These are phyloP conservation scores for Piloderma croceum DNA, from an alignment of 768 basidiomycete genomes.

Conservation along the genomic window DNA sequence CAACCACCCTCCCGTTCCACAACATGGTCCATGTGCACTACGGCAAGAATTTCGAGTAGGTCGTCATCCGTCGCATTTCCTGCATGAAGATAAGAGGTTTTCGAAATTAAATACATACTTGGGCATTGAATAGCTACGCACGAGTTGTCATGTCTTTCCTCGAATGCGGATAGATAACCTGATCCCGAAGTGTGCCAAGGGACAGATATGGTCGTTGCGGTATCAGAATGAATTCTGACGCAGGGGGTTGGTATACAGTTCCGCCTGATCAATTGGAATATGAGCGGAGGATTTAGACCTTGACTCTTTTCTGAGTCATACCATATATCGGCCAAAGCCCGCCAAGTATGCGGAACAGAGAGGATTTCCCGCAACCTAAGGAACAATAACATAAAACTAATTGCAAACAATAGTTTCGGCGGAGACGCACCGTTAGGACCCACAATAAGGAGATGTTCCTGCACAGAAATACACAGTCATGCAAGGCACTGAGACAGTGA, in stretches of 20 bases:
- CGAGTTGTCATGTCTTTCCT: slow-evolving; percentile 72
- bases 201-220: slow-evolving; percentile 96
- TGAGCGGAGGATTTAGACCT: background rate
- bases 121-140: slow-evolving; percentile 38
- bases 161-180: slow-evolving; percentile 93
- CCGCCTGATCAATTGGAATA: too few relatives aligned
- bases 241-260: slow-evolving; percentile 81
- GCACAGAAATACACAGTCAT: slow-evolving; percentile 11
- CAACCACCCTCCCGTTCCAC: slow-evolving; percentile 97
- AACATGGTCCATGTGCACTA: slow-evolving; percentile 80
- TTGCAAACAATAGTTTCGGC: too few relatives aligned
- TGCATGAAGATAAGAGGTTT: slow-evolving; percentile 16
- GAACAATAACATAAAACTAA: too few relatives aligned
- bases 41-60: slow-evolving; percentile 61
- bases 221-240: slow-evolving; percentile 87
- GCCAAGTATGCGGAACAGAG: slow-evolving; percentile 86
- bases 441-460: slow-evolving; percentile 90
- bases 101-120: slow-evolving; percentile 1
- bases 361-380: slow-evolving; percentile 80
- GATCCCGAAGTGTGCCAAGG: slow-evolving; percentile 88
- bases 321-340: slow-evolving; percentile 70
- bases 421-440: slow-evolving; percentile 75
- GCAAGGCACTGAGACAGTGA: background rate
- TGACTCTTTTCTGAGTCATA: too few relatives aligned
- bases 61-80: slow-evolving; percentile 73